These are phyloP conservation scores for Spergularia azorica DNA, from an alignment of 179 eudicot genomes.

Conservation along the genomic window DNA sequence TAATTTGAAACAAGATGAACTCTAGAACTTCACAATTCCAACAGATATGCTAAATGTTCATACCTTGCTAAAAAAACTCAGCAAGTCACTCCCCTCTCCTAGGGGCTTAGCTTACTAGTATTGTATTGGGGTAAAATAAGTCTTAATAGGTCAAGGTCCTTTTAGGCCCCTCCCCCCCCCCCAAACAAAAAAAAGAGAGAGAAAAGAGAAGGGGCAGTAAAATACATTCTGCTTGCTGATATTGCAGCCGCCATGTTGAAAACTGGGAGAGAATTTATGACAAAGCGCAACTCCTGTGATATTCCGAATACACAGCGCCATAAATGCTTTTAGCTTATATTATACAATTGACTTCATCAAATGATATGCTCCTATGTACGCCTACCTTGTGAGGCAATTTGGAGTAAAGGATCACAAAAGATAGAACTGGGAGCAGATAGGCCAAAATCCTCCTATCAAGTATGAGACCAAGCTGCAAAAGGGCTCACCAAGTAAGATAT, in stretches of 20 bases:
- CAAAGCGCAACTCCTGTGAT: conserved; percentile 89
- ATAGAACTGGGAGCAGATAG: conserved; percentile 68
- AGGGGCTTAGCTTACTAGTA: too few relatives aligned
- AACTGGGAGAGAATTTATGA: conserved; percentile 79
- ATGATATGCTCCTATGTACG: conserved; percentile 2
- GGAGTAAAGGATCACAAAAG: conserved; percentile 77
- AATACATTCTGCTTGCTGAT: conserved; percentile 94
- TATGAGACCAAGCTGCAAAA: conserved; percentile 71
- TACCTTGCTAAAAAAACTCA: too few relatives aligned
- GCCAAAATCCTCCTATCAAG: conserved; percentile 77
- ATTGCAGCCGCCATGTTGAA: conserved; percentile 90
- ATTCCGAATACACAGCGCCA: conserved; percentile 18
- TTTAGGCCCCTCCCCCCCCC: neutral
- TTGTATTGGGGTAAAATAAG: too few relatives aligned
- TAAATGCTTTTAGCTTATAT: neutral
- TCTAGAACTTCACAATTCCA: too few relatives aligned
- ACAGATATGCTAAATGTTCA: too few relatives aligned
- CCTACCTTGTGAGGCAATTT: conserved; percentile 98
- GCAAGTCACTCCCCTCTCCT: too few relatives aligned
- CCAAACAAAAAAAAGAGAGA: too few relatives aligned
- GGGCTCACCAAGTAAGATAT: conserved; percentile 12
- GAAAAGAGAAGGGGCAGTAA: conserved; percentile 1
- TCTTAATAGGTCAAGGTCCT: too few relatives aligned
- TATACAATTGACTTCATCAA: neutral
- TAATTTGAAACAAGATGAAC: too few relatives aligned